Evolutionary conservation across 768 basidiomycete genomes (phyloP).

Genomic region (Coprinopsis sp.): DNA sequence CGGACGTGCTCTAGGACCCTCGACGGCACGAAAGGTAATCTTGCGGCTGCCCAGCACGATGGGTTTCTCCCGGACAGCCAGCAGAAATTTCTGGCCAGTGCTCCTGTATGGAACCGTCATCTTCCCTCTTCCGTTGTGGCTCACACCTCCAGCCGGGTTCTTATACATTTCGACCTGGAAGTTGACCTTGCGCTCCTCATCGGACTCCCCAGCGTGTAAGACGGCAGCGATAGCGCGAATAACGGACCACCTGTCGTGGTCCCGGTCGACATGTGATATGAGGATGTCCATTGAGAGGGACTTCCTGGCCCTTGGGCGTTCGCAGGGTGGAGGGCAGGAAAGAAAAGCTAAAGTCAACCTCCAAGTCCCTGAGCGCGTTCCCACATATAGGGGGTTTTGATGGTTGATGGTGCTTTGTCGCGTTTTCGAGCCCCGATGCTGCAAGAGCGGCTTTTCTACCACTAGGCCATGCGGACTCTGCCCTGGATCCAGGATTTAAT

Average conservation of each 20-base stretch:
- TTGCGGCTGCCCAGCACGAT: constrained; percentile 39
- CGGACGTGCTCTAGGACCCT: constrained; percentile 9
- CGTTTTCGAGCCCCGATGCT: no score
- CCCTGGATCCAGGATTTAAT: no score
- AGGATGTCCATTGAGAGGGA: constrained; percentile 8
- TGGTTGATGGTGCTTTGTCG: no score
- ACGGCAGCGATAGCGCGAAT: constrained; percentile 50
- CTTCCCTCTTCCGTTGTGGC: constrained; percentile 51
- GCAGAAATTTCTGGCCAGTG: constrained; percentile 44
- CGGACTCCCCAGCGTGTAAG: constrained; percentile 49
- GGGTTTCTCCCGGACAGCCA: constrained; percentile 36
- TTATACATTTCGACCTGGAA: constrained; percentile 55
- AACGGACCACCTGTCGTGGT: constrained; percentile 40
- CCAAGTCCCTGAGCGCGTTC: no score
- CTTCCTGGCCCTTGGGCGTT: not conserved
- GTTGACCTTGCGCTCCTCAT: constrained; percentile 42
- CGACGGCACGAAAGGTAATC: constrained; percentile 29
- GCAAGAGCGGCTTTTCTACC: no score
- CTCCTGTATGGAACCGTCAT: constrained; percentile 34
- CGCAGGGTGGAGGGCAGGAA: not conserved
- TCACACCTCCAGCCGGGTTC: constrained; percentile 41
- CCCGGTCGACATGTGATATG: not conserved
- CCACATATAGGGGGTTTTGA: no score
- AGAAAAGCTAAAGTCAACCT: no score
- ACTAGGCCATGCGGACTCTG: no score